Conservation (phyloP, 768 basidiomycete species). For the Phallus indusiatus region DNA sequence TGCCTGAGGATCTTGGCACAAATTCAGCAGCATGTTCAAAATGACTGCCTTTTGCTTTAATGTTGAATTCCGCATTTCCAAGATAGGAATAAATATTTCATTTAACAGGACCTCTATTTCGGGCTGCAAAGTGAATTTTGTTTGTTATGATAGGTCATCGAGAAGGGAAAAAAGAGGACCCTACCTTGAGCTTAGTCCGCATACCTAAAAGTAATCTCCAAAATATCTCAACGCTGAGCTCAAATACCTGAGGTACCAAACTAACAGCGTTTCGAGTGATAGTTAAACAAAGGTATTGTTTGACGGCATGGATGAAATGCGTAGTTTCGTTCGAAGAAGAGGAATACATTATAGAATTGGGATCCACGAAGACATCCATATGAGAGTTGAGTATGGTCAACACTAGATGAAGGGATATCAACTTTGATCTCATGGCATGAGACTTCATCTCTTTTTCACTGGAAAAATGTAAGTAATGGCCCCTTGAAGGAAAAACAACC, state of each 20-base stretch:
- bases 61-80: constrained; percentile 96
- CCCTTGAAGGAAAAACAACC: not conserved
- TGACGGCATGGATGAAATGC: constrained; percentile 85
- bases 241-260: constrained; percentile 93
- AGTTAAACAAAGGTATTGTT: constrained; percentile 90
- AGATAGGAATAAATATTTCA: constrained; percentile 96
- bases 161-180: constrained; percentile 8
- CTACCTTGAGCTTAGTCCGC: constrained; percentile 91
- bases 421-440: constrained; percentile 94
- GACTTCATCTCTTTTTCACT: constrained; percentile 96
- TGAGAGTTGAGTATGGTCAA: constrained; percentile 87
- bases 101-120: constrained; percentile 98
- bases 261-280: constrained; percentile 93
- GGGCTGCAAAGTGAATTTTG: constrained; percentile 55
- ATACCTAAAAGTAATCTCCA: constrained; percentile 93
- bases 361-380: constrained; percentile 82
- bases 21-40: constrained; percentile 73
- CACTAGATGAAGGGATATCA: constrained; percentile 89
- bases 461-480: constrained; percentile 12
- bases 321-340: constrained; percentile 81
- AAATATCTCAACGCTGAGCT: constrained; percentile 96
- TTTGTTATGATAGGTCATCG: constrained; percentile 3
- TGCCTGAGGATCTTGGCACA: constrained; percentile 95
- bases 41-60: constrained; percentile 92
- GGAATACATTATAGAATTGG: constrained; percentile 85